phyloP scores from a whole-genome alignment of 805 yeast genomes.

The Ascoidea rubescens region DNA sequence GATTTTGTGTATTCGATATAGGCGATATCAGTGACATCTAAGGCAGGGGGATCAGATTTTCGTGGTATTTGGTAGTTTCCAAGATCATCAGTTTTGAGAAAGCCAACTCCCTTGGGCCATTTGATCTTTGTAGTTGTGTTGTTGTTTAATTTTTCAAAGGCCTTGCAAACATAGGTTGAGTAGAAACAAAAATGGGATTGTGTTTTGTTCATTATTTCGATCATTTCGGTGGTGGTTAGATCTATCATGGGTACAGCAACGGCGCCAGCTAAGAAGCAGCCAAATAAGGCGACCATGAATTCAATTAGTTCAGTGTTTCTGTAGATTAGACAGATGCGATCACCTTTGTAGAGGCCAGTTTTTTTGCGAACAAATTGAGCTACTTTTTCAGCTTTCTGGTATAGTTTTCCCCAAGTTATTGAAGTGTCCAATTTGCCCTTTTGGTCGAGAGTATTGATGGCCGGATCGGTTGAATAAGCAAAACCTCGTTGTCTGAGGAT shows the following conservation, averaged over 20 bases:
- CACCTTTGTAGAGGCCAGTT: conserved; percentile 62
- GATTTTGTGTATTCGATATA: conserved; percentile 87
- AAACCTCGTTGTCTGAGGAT: conserved; percentile 63
- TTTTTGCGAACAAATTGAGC: conserved; percentile 73
- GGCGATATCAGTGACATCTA: conserved; percentile 73
- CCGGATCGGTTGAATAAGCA: conserved; percentile 49
- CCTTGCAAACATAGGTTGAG: conserved; percentile 67
- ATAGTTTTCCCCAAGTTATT: conserved; percentile 84
- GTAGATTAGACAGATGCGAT: conserved; percentile 72
- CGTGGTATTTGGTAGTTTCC: conserved; percentile 52
- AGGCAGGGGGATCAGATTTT: conserved; percentile 44
- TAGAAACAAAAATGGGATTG: conserved; percentile 67
- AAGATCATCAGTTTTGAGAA: conserved; percentile 80
- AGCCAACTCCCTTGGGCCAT: conserved; percentile 64
- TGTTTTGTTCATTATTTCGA: conserved; percentile 57
- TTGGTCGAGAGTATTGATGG: conserved; percentile 56
- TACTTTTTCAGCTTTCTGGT: conserved; percentile 70
- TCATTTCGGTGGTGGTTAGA: conserved; percentile 52
- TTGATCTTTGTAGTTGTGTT: conserved; percentile 28
- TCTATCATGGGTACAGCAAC: conserved; percentile 89
- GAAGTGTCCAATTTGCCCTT: conserved; percentile 69
- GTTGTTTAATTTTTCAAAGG: conserved; percentile 48
- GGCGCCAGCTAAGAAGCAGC: conserved; percentile 85
- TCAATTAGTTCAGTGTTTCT: conserved; percentile 77
- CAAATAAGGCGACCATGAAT: conserved; percentile 74